Conservation (phyloP, 148 eudicot species). For the Cornus kousa region DNA sequence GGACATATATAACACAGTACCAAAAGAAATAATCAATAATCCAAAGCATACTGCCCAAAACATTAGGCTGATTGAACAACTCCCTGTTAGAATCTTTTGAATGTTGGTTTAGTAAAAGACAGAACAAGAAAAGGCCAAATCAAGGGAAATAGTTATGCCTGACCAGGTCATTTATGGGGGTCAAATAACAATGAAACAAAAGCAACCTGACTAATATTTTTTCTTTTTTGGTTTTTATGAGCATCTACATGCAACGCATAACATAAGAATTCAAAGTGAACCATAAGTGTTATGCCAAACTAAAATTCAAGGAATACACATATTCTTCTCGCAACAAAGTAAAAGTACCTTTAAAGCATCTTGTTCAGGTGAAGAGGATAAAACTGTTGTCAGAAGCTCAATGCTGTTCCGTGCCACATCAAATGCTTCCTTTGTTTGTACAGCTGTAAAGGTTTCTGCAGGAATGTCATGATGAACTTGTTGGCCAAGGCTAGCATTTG, state of each 20-base stretch:
- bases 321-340: background rate
- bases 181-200: too few species aligned
- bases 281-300: background rate
- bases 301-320: conserved; percentile 1
- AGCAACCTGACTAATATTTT: too few species aligned
- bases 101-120: too few species aligned
- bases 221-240: too few species aligned
- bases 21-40: background rate
- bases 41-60: background rate
- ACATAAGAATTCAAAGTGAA: background rate
- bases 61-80: background rate
- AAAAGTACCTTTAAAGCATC: conserved; percentile 83
- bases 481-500: conserved; percentile 45
- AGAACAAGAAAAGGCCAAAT: too few species aligned
- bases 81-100: too few species aligned
- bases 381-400: conserved; percentile 88
- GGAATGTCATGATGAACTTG: conserved; percentile 54
- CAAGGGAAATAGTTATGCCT: too few species aligned
- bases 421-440: conserved; percentile 92
- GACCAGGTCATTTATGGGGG: too few species aligned
- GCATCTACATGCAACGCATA: background rate
- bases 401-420: conserved; percentile 92
- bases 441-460: conserved; percentile 59
- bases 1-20: background rate
- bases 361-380: conserved; percentile 91